These are phyloP conservation scores for Pseudogymnoascus sp. DNA, from an alignment of 2,329 filamentous ascomycete species.

Conservation along the genomic window DNA sequence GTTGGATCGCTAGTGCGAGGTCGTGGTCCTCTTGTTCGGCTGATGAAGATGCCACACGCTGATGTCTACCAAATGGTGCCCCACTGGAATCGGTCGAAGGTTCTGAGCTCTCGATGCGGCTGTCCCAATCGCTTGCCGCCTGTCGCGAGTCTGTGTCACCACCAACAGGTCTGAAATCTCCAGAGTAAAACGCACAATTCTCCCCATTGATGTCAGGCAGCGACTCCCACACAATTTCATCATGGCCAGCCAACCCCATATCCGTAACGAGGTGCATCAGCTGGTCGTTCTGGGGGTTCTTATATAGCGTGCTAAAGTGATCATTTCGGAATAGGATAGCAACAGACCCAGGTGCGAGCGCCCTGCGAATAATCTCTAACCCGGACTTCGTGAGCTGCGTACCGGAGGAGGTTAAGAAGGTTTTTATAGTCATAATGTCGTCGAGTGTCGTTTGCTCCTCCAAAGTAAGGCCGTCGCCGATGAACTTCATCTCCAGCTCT, in stretches of 20 bases:
- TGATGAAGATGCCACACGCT: conserved; percentile 11
- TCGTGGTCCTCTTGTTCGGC: conserved; percentile 73
- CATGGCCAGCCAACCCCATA: conserved; percentile 77
- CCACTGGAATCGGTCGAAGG: neutral
- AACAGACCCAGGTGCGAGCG: conserved; percentile 67
- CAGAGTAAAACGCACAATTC: conserved; percentile 75
- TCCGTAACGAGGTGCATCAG: conserved; percentile 86
- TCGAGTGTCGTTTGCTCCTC: conserved; percentile 74
- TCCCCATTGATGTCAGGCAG: conserved; percentile 82
- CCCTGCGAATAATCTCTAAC: conserved; percentile 63
- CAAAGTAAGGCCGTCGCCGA: conserved; percentile 52
- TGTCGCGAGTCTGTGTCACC: conserved; percentile 32
- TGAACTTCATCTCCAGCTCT: conserved; percentile 75
- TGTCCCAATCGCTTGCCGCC: conserved; percentile 11
- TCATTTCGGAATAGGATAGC: conserved; percentile 95
- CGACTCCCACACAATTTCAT: conserved; percentile 94
- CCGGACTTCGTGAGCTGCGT: conserved; percentile 85
- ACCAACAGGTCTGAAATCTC: conserved; percentile 82
- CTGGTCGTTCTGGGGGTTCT: conserved; percentile 69
- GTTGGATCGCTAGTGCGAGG: conserved; percentile 78
- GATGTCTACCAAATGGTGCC: neutral
- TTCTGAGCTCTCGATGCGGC: conserved; percentile 31
- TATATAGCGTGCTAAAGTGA: conserved; percentile 91
- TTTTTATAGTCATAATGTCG: conserved; percentile 77
- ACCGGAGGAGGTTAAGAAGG: conserved; percentile 69